Percentiles rank a stretch among this genome's conserved stretches.
Conservation (phyloP, 768 basidiomycete genomes). For the Russula vinacea region DNA sequence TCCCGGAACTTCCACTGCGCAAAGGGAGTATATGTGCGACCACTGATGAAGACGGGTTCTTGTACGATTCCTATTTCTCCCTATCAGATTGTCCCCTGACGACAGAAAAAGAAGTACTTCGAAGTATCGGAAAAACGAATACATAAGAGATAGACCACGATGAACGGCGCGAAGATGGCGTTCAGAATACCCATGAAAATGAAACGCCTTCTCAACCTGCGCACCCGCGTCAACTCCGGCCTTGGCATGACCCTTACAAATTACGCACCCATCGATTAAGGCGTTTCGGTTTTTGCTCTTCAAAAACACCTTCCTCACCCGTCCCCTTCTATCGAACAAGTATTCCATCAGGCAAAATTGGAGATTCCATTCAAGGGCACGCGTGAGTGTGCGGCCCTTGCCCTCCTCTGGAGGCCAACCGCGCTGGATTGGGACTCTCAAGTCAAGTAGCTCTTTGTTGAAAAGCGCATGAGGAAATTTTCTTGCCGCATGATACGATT, state of each 20-base stretch:
- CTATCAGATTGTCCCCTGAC: background rate
- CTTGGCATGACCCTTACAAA: background rate
- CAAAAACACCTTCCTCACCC: slow-evolving; percentile 87
- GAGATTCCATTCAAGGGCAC: slow-evolving; percentile 95
- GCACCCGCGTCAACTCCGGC: slow-evolving; percentile 9
- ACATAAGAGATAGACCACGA: slow-evolving; percentile 96
- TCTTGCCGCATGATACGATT: slow-evolving; percentile 98
- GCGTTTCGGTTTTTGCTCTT: slow-evolving; percentile 75
- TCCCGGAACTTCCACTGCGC: slow-evolving; percentile 99
- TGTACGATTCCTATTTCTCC: slow-evolving; percentile 84
- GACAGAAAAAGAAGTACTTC: slow-evolving; percentile 58
- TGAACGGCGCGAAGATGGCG: slow-evolving; percentile 93
- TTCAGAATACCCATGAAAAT: slow-evolving; percentile 98
- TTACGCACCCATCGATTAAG: slow-evolving; percentile 73
- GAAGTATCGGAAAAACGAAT: slow-evolving; percentile 99
- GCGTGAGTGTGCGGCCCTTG: slow-evolving; percentile 78
- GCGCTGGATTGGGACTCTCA: slow-evolving; percentile 75
- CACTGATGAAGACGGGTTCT: slow-evolving; percentile 92
- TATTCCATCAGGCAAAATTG: slow-evolving; percentile 94
- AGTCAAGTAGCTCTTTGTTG: slow-evolving; percentile 92
- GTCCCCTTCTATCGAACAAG: slow-evolving; percentile 85
- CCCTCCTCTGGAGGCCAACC: slow-evolving; percentile 55
- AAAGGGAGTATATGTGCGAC: slow-evolving; percentile 88
- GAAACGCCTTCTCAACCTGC: slow-evolving; percentile 77
- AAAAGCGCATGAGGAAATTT: slow-evolving; percentile 98